Conservation (phyloP, 768 basidiomycete genomes). For the Termitomyces sp. region DNA sequence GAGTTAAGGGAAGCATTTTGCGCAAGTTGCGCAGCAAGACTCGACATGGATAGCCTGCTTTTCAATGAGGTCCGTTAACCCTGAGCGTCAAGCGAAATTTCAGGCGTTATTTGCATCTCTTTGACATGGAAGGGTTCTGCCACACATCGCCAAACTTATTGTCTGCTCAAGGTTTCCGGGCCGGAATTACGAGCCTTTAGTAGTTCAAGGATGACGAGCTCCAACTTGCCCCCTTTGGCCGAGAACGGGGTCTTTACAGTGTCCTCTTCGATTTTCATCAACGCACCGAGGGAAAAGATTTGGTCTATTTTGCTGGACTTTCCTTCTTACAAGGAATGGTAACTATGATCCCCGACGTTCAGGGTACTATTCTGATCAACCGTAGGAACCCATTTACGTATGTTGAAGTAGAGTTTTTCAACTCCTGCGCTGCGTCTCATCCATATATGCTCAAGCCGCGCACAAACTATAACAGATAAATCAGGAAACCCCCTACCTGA, state of each 20-base stretch:
- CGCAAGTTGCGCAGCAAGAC: conserved; percentile 79
- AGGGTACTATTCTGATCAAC: neutral
- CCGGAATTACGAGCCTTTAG: neutral
- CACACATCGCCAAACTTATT: neutral
- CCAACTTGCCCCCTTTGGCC: conserved; percentile 32
- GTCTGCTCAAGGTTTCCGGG: neutral
- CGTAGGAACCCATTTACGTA: conserved; percentile 67
- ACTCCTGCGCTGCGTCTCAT: neutral
- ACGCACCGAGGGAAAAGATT: conserved; percentile 56
- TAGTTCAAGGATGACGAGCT: conserved; percentile 2
- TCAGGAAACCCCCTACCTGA: conserved; percentile 35
- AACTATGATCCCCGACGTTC: neutral
- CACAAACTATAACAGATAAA: conserved; percentile 38
- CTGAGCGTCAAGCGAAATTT: conserved; percentile 2
- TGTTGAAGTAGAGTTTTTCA: conserved; percentile 13
- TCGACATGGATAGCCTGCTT: conserved; percentile 43
- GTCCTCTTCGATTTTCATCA: conserved; percentile 44
- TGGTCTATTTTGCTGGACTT: conserved; percentile 64
- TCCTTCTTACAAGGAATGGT: conserved; percentile 59
- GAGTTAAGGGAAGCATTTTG: conserved; percentile 77
- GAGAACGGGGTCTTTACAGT: conserved; percentile 42
- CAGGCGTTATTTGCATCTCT: conserved; percentile 6
- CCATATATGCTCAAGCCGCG: conserved; percentile 33
- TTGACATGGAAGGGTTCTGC: neutral
- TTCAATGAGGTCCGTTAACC: neutral